Conservation (phyloP, 345 rosid genomes). For the Eucalyptus grandis region DNA sequence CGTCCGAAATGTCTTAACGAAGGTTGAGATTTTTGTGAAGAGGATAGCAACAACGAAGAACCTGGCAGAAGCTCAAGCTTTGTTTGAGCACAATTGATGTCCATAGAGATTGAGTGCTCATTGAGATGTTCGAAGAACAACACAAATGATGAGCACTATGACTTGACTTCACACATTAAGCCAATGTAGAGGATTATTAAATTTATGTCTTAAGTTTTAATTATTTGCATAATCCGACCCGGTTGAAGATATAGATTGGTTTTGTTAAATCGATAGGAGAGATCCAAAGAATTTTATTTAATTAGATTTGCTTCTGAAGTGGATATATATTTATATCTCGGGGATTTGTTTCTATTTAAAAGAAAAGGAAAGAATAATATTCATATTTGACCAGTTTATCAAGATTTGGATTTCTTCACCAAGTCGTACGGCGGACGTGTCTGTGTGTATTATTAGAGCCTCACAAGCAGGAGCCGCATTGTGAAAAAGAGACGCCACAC, state of each 20-base stretch:
- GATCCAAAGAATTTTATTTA: too few species aligned
- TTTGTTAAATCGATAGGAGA: too few species aligned
- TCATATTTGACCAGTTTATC: not conserved
- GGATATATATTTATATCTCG: not conserved
- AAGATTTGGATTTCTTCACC: not conserved
- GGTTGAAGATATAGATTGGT: too few species aligned
- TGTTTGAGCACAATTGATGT: too few species aligned
- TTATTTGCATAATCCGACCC: fast-evolving
- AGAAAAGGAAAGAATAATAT: too few species aligned
- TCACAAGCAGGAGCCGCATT: not conserved
- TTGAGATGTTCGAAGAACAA: not conserved
- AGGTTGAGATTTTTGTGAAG: not conserved
- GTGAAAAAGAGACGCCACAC: too few species aligned
- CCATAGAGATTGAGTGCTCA: not conserved
- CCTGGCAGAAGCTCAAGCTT: not conserved
- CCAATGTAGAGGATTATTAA: too few species aligned
- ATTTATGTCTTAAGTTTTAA: too few species aligned
- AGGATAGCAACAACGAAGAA: not conserved
- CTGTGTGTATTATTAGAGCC: not conserved
- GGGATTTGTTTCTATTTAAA: not conserved
- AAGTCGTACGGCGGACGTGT: not conserved
- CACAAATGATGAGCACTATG: not conserved
- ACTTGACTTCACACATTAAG: too few species aligned
- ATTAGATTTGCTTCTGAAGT: not conserved
- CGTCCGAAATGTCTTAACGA: not conserved